Evolutionary conservation across 768 basidiomycete species (phyloP), one percentile per base, ranked within the genome.

Genomic region (Amanita pallidorosea): DNA sequence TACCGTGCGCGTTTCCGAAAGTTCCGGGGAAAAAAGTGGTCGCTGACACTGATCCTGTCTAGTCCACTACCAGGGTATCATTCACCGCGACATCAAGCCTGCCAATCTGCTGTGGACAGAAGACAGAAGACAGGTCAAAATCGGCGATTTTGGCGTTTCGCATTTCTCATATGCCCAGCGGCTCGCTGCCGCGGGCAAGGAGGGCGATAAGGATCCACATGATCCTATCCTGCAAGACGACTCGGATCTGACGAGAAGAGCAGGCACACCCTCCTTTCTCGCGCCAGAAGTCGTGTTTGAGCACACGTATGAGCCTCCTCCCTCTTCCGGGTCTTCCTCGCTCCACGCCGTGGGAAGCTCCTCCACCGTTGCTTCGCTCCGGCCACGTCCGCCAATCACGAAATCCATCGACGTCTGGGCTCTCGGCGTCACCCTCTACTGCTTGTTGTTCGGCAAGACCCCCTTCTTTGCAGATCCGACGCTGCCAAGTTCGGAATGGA

Each of bases 31-130:
- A 29, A 29, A 27, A 8, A 29, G 11, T 38, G 20, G 20, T 38
- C 25, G 42, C 49, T 37, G 17, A 47, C 31, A 11, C 51, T 49
- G 37, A 47, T 52, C 37, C 53, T 48, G 47, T 51, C n/a, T 61
- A 98, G 95, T 99, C 1, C 96, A 99, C 63, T 80, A 86, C 60
- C 93, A 98, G 62, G 96, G 95, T 20, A 98, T 99, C 65, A 97
- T 99, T 45, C 96, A 99, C 68, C 89, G 96, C 52, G 96, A 99
- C 69, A 98, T 99, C 71, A 99, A 99, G 63, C 96, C 96, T 23
- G 90, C 93, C 42, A 99, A 99, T 66, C 81, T 99, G 20, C 76
- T 99, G 25, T 92, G 89, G 83, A 86, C 87, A 2, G 75, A 76
- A 23, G 88, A 95, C 69, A 83, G 88, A 48, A 79, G 80, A 53